A percentile compares a stretch with the other conserved stretches of the same genome.
Conservation (phyloP, 495 filamentous ascomycete genomes). For the Cairneyella variabilis region DNA sequence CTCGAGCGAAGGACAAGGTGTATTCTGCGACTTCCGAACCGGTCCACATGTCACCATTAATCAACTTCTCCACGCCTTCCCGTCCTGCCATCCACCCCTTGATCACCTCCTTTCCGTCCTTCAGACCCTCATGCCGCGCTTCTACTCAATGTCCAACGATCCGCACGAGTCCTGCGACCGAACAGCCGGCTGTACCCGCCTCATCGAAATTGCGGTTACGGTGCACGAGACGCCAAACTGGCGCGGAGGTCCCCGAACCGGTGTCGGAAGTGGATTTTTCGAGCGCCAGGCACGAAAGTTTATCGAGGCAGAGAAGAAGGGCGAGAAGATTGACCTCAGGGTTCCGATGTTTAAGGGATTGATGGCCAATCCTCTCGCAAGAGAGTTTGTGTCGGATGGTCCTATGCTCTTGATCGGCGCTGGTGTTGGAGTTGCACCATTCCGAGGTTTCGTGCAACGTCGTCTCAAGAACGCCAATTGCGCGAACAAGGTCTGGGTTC, state of each 20-base stretch:
- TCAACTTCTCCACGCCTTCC: constrained; percentile 89
- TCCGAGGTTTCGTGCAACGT: constrained; percentile 94
- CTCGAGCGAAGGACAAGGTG: constrained; percentile 85
- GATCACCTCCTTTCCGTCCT: constrained; percentile 76
- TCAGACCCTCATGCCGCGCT: constrained; percentile 87
- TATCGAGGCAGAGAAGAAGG: constrained; percentile 57
- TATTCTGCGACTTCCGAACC: constrained; percentile 93
- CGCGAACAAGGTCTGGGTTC: constrained; percentile 98
- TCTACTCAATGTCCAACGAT: constrained; percentile 97
- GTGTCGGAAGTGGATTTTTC: constrained; percentile 79
- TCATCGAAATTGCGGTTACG: constrained; percentile 92
- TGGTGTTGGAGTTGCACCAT: constrained; percentile 93
- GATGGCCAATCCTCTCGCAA: constrained; percentile 95
- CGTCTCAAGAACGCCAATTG: constrained; percentile 94
- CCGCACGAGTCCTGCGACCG: constrained; percentile 74
- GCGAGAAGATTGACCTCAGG: constrained; percentile 58
- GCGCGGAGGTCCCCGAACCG: constrained; percentile 62
- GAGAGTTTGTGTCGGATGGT: constrained; percentile 83
- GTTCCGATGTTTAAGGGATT: constrained; percentile 97
- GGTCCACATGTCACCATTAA: constrained; percentile 77
- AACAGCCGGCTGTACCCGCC: constrained; percentile 64
- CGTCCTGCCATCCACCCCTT: constrained; percentile 81
- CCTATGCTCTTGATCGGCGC: constrained; percentile 98
- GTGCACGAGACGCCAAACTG: constrained; percentile 85
- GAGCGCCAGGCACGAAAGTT: constrained; percentile 71